A percentile compares a stretch with the other conserved stretches of the same genome.
Conservation (phyloP, 2,329 filamentous ascomycete species). For the Talaromyces sp. region DNA sequence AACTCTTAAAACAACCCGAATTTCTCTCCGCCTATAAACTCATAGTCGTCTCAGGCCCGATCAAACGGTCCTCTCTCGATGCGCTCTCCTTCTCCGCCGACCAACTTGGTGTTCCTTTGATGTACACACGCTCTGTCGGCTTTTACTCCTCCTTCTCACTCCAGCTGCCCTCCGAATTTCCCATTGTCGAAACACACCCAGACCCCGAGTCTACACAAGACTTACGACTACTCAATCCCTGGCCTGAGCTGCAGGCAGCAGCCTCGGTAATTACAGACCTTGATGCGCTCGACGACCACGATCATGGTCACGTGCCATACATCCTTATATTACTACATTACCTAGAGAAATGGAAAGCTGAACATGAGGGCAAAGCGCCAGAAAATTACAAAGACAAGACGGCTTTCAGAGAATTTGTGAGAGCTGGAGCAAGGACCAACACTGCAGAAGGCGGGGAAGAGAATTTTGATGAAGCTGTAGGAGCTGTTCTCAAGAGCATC, state of each 20-base stretch:
- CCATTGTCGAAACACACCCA: conserved; percentile 93
- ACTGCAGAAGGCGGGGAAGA: conserved; percentile 87
- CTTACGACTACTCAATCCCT: conserved; percentile 77
- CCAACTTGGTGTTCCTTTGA: conserved; percentile 64
- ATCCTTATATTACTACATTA: conserved; percentile 78
- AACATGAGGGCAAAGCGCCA: conserved; percentile 66
- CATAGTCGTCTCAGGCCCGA: conserved; percentile 60
- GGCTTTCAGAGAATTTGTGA: conserved; percentile 71
- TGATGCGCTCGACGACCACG: conserved; percentile 67
- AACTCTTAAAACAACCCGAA: conserved; percentile 38
- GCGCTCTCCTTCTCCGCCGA: conserved; percentile 51
- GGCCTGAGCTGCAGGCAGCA: conserved; percentile 74
- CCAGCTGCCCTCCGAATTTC: conserved; percentile 72
- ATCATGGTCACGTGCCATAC: conserved; percentile 90
- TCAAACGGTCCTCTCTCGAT: conserved; percentile 52
- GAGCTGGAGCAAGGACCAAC: conserved; percentile 63
- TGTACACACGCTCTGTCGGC: conserved; percentile 83
- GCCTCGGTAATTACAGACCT: conserved; percentile 63
- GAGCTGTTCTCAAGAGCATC: conserved; percentile 84
- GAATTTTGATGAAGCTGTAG: conserved; percentile 91
- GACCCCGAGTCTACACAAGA: conserved; percentile 82
- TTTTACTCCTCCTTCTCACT: conserved; percentile 91
- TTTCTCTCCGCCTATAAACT: conserved; percentile 54
- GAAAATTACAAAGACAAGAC: conserved; percentile 79
- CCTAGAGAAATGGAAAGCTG: conserved; percentile 72